These are phyloP conservation scores for Besnoitia besnoiti DNA, from an alignment of 169 alveolate species.

Conservation along the genomic window DNA sequence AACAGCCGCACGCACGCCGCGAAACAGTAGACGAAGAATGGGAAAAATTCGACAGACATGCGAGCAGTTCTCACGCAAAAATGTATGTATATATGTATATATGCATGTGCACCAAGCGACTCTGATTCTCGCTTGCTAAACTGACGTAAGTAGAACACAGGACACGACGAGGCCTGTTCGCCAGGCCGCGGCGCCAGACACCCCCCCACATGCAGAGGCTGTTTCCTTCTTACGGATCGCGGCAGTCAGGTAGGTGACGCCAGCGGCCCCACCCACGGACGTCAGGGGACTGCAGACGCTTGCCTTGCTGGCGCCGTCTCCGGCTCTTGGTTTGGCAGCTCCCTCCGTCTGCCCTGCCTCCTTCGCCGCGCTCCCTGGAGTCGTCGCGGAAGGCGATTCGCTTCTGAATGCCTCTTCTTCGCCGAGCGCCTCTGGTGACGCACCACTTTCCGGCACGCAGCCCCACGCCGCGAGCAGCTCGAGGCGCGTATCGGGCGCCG, in stretches of 20 bases:
- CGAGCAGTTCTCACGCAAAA: too few relatives aligned
- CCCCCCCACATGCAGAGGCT: too few relatives aligned
- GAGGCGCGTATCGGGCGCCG: neutral
- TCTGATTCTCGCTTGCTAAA: too few relatives aligned
- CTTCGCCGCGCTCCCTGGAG: neutral
- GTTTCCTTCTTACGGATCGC: neutral
- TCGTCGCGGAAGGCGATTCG: neutral
- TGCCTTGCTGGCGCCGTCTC: neutral
- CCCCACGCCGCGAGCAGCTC: constrained; percentile 8
- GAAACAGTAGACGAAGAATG: too few relatives aligned
- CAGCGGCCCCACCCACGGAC: neutral
- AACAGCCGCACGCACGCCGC: too few relatives aligned
- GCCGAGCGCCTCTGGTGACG: neutral
- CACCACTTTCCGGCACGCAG: neutral
- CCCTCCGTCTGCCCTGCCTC: neutral
- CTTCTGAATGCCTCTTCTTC: neutral
- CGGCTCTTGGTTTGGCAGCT: neutral
- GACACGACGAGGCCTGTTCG: too few relatives aligned
- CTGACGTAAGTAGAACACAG: too few relatives aligned
- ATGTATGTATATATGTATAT: too few relatives aligned
- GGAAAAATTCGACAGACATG: too few relatives aligned
- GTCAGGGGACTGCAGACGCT: neutral
- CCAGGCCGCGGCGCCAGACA: too few relatives aligned
- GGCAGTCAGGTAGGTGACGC: neutral
- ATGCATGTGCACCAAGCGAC: too few relatives aligned